Base-by-base conservation (phyloP, 2,329 filamentous ascomycete genomes). In the Neurospora sp. region DNA sequence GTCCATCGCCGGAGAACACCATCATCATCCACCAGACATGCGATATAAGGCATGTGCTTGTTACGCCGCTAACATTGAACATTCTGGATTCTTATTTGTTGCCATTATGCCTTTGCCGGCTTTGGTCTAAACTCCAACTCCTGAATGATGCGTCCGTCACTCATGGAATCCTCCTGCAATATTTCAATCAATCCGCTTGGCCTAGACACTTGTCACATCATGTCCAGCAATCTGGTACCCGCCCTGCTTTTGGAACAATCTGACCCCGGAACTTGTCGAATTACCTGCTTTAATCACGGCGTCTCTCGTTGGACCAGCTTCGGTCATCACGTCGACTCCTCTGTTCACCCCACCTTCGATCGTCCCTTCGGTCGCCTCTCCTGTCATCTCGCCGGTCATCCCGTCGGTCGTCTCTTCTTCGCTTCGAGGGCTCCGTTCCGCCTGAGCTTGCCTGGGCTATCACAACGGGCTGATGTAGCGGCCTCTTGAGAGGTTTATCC, bases 391-490 rank as follows among this genome's bases (percentile, higher is more conserved):
- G 76, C 46, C 75, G 71, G 69, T 70, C 72, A 70, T 77, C 46
- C 77, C 79, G 77, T 70, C 79, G 76, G 73, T 78, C 77, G 46
- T 79, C 78, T 70, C 76, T 76, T 70, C 78, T 78, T 69, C 80
- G 77, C 70, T 78, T 78, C 36, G 78, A 76, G 66, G 76, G 75
- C 43, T 81, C 78, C 2, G 8, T 62, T 36, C 23, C 52, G 40
- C 76, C 76, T 23, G 76, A 75, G 52, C 78, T 78, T 11, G 78
- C 81, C 72, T 82, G 81, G 36, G 82, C 82, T 67, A 88, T 82
- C 40, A 86, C 76, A 17, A 88, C 78, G 9, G 86, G 86, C 71
- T 85, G 83, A 74, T 88, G 86, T 23, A 87, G 79, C 23, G 86
- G 86, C 33, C 86, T 81, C 76, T 88, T 88, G 70, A 88, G 79